Conservation (phyloP, 768 basidiomycete species). For the Phaeolepiota aurea region DNA sequence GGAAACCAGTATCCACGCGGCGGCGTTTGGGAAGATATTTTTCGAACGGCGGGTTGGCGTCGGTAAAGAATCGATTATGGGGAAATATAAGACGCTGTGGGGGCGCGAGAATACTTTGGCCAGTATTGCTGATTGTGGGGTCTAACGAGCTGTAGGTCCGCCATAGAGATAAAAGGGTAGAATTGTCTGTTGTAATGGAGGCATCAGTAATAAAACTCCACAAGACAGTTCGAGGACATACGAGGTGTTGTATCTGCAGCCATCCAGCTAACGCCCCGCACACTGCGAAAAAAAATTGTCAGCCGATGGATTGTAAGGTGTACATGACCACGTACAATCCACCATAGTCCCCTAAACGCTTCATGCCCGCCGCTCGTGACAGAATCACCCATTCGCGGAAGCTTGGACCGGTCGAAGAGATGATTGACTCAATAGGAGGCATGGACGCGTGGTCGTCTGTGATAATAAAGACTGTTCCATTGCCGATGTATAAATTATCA, state of each 20-base stretch:
- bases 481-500: constrained; percentile 71
- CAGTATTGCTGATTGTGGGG: constrained; percentile 28
- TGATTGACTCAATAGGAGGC: constrained; percentile 46
- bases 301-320: constrained; percentile 1
- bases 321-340: constrained; percentile 32
- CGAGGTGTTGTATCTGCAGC: constrained; percentile 43
- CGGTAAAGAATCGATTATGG: constrained; percentile 51
- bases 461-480: constrained; percentile 68
- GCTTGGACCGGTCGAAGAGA: constrained; percentile 28
- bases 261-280: constrained; percentile 67
- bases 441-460: constrained; percentile 56
- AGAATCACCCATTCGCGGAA: constrained; percentile 54
- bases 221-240: too few relatives aligned
- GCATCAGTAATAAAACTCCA: constrained; percentile 8
- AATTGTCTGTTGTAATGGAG: constrained; percentile 40
- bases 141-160: constrained; percentile 65
- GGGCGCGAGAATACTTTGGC: constrained; percentile 45
- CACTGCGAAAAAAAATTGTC: constrained; percentile 22
- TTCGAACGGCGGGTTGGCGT: constrained; percentile 26
- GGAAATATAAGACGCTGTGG: constrained; percentile 76
- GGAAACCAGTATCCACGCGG: constrained; percentile 56
- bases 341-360: constrained; percentile 42
- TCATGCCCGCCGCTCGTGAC: constrained; percentile 38
- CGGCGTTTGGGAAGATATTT: constrained; percentile 28
- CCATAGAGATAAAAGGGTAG: constrained; percentile 72